Evolutionary conservation across 116 monocot genomes (phyloP), one percentile per base, ranked within the genome.

Genomic region (Iris pallida): DNA sequence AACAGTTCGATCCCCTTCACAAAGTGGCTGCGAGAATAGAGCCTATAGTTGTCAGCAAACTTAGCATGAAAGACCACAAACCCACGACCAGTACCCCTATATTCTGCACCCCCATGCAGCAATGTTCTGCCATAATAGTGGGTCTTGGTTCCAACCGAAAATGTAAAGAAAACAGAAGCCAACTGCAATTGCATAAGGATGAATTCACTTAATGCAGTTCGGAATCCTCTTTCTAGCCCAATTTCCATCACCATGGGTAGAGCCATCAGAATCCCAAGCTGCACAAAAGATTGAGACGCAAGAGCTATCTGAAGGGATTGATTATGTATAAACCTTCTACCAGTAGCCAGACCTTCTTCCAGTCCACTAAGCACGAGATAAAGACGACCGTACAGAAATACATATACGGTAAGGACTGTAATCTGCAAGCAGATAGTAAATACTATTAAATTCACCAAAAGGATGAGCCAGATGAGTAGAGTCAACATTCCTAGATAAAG

Each of bases 231-330:
- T 71, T 96, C 96, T 8, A 96, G 75, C 40, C 92, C 96, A 73
- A 96, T 96, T 83, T 96, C 96, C 89, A 96, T 92, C 83, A 96
- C 83, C 96, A 96, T 96, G 0, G 96, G 96, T 20, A 96, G 63
- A 16, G 87, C 89, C 96, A 92, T 96, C 16, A 96, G 73, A 77
- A 96, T 84, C 54, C 96, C 96, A 70, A 96, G 84, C 72, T 96
- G 96, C 59, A 96, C 84, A 73, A 96, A 79, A 16, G 96, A 86
- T 20, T 92, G 96, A 11, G 96, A 89, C 46, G 96, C 96, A 66
- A 96, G 89, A 64, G 96, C 91, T 42, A 79, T 87, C 75, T 96
- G 96, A 70, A 96, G 92, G n/a, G 92, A 73, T 17, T 80, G 67
- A 63, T 96, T 91, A 68, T 92, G 86, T 43, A 80, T 45, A 70